Conservation (phyloP, 2,329 filamentous ascomycete species). For the Fusarium sp. region DNA sequence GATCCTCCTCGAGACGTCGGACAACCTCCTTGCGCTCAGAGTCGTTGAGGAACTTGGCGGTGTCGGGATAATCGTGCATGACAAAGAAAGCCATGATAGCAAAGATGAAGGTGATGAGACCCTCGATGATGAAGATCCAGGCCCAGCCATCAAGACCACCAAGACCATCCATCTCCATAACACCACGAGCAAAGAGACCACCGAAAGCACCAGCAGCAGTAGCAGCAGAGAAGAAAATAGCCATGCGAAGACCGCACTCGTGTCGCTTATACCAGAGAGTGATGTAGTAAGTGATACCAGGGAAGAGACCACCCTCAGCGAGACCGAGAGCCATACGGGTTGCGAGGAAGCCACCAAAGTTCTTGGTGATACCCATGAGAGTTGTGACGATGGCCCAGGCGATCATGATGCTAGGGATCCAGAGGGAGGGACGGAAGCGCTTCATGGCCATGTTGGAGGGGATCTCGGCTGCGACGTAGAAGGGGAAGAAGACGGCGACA, state of each 20-base stretch:
- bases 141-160: slow-evolving; percentile 70
- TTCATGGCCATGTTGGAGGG: slow-evolving; percentile 68
- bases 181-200: slow-evolving; percentile 67
- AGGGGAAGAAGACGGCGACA: slow-evolving; percentile 62
- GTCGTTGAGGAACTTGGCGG: slow-evolving; percentile 58
- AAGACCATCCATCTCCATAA: slow-evolving; percentile 65
- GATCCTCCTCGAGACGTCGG: slow-evolving; percentile 54
- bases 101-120: slow-evolving; percentile 58
- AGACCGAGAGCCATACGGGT: slow-evolving; percentile 58
- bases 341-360: slow-evolving; percentile 59
- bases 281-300: slow-evolving; percentile 69
- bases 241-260: slow-evolving; percentile 69
- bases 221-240: slow-evolving; percentile 66
- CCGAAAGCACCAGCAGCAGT: slow-evolving; percentile 70
- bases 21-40: slow-evolving; percentile 55
- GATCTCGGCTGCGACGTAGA: slow-evolving; percentile 63
- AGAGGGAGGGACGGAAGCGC: slow-evolving; percentile 59
- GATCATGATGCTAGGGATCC: slow-evolving; percentile 63
- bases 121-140: slow-evolving; percentile 83
- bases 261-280: slow-evolving; percentile 68
- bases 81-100: slow-evolving; percentile 57
- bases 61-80: slow-evolving; percentile 68
- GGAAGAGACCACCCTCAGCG: slow-evolving; percentile 67
- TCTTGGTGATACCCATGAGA: slow-evolving; percentile 62
- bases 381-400: slow-evolving; percentile 59